Conservation (phyloP, 2,329 filamentous ascomycete genomes). For the Ophiostoma novo-ulmi region DNA sequence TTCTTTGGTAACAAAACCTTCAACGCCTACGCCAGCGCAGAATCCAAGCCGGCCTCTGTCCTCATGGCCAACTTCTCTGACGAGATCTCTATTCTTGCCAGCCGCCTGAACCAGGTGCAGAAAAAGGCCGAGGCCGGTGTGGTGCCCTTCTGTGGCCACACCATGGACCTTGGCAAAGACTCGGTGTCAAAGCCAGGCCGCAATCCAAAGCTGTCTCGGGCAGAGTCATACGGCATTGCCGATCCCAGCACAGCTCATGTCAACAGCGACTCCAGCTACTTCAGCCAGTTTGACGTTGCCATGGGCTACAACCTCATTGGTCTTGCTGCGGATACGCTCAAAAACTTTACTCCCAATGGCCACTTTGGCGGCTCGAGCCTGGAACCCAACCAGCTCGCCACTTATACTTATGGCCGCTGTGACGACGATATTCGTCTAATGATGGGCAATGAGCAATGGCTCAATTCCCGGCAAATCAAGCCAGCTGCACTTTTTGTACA, state of each 20-base stretch:
- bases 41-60: not conserved
- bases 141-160: conserved; percentile 8
- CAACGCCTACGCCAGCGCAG: not conserved
- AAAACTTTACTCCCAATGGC: not conserved
- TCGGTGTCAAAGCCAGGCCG: not conserved
- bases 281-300: conserved; percentile 10
- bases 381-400: not conserved
- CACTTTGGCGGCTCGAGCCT: not conserved
- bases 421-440: not conserved
- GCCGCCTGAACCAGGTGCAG: conserved; percentile 1
- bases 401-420: not conserved
- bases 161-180: conserved; percentile 8
- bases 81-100: not conserved
- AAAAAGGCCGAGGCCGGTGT: conserved; percentile 5
- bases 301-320: conserved; percentile 12
- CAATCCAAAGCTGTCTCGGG: not conserved
- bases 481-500: not conserved
- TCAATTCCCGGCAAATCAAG: too few species aligned
- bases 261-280: not conserved
- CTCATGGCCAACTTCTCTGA: not conserved
- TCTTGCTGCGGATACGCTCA: conserved; percentile 1
- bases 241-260: not conserved
- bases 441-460: not conserved
- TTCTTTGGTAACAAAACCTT: not conserved
- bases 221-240: not conserved